phyloP scores from a whole-genome alignment of 805 yeast genomes.

The Hanseniaspora occidentalis region DNA sequence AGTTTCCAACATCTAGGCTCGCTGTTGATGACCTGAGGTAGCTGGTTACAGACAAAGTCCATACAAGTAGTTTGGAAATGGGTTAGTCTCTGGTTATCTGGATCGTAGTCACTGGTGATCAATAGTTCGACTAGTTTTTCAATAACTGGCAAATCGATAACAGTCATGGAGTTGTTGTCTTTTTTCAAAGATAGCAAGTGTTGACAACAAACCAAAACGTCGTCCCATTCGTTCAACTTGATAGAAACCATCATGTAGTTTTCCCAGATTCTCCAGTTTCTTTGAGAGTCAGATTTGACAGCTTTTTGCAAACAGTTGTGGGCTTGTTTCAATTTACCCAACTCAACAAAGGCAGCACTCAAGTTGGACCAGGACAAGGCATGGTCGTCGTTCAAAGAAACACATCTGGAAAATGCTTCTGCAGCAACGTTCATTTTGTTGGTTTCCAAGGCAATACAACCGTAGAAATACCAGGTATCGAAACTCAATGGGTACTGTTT shows the following conservation, averaged over 20 bases:
- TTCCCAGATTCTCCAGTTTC: conserved; percentile 85
- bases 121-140: conserved; percentile 62
- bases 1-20: conserved; percentile 60
- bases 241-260: conserved; percentile 75
- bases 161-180: conserved; percentile 44
- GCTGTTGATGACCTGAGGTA: conserved; percentile 60
- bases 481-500: conserved; percentile 58
- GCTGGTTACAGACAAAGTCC: conserved; percentile 53
- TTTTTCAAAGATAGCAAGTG: conserved; percentile 46
- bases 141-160: conserved; percentile 63
- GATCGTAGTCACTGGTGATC: conserved; percentile 34
- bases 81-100: conserved; percentile 26
- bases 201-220: conserved; percentile 65
- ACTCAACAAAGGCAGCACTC: conserved; percentile 61
- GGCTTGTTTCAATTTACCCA: conserved; percentile 62
- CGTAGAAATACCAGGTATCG: conserved; percentile 86
- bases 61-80: conserved; percentile 59
- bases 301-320: conserved; percentile 78
- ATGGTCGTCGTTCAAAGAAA: conserved; percentile 68
- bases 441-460: conserved; percentile 75
- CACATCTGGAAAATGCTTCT: conserved; percentile 87
- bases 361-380: conserved; percentile 86
- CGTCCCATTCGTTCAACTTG: conserved; percentile 77
- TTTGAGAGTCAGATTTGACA: conserved; percentile 52
- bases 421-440: conserved; percentile 65